phyloP scores from a whole-genome alignment of 2,329 filamentous ascomycete species.

The Aureobasidium sp. region DNA sequence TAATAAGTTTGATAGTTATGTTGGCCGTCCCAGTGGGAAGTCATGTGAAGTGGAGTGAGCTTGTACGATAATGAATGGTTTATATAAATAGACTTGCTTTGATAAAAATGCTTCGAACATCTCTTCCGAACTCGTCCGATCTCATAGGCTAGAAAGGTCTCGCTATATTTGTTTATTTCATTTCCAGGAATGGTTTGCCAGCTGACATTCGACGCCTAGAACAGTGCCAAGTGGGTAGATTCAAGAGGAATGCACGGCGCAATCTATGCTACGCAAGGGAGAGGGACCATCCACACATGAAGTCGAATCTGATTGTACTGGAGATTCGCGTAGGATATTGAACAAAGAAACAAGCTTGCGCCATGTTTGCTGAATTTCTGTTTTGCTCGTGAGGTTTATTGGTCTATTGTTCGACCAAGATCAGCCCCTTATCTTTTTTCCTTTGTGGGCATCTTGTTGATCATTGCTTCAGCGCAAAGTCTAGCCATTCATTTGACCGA shows the following conservation, averaged over 20 bases:
- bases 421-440: neutral
- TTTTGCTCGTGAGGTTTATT: neutral
- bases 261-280: constrained; percentile 6
- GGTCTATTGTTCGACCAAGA: neutral
- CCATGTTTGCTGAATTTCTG: neutral
- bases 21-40: neutral
- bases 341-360: neutral
- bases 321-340: neutral
- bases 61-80: constrained; percentile 1
- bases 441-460: neutral
- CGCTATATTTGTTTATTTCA: neutral
- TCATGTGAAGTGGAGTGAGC: neutral
- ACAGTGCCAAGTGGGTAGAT: neutral
- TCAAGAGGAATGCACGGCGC: neutral
- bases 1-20: neutral
- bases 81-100: constrained; percentile 17
- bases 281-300: neutral
- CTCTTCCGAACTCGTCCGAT: constrained; percentile 1
- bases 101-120: neutral
- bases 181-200: neutral
- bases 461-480: neutral
- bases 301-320: constrained; percentile 5
- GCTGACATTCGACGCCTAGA: neutral
- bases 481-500: neutral
- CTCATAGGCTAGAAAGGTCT: neutral